A percentile compares a stretch with the other conserved stretches of the same genome.
These are phyloP conservation scores for Decorospora gaudefroyi DNA, from an alignment of 2,329 filamentous ascomycete species.

Conservation along the genomic window DNA sequence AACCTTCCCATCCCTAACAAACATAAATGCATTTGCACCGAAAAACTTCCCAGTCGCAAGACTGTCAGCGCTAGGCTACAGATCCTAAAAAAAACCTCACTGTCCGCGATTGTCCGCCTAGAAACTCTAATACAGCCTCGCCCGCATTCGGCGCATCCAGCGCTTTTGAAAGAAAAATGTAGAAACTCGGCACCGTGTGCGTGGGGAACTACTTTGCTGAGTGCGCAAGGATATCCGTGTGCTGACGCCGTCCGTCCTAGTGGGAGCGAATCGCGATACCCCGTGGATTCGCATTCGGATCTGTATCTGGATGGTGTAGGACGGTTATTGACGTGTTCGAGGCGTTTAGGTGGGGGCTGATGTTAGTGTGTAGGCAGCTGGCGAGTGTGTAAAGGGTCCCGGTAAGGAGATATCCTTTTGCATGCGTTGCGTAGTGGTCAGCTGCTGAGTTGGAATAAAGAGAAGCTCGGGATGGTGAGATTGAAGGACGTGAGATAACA, in stretches of 20 bases:
- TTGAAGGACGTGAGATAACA: no score
- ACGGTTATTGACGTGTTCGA: conserved; percentile 53
- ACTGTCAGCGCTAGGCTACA: conserved; percentile 57
- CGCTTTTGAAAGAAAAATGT: conserved; percentile 54
- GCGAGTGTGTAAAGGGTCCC: conserved; percentile 59
- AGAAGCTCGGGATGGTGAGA: no score
- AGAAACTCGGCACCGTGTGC: conserved; percentile 60
- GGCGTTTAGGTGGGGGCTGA: conserved; percentile 56
- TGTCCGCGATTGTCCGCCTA: conserved; percentile 55
- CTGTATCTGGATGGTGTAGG: conserved; percentile 58
- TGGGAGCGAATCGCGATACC: conserved; percentile 57
- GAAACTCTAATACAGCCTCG: conserved; percentile 48
- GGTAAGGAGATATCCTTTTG: conserved; percentile 57
- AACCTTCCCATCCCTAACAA: conserved; percentile 50
- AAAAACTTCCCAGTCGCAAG: conserved; percentile 57
- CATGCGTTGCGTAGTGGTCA: conserved; percentile 53
- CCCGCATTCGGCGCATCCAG: conserved; percentile 39
- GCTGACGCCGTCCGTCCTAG: conserved; percentile 48
- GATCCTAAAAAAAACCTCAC: conserved; percentile 54
- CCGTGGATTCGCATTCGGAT: conserved; percentile 54
- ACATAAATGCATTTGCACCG: conserved; percentile 57
- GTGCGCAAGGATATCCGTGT: conserved; percentile 63
- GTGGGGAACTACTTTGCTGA: conserved; percentile 59
- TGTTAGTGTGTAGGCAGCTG: conserved; percentile 52
- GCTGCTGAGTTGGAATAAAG: no score